These are phyloP conservation scores for Helotiales sp. DNA, from an alignment of 2,329 filamentous ascomycete species.

Conservation along the genomic window DNA sequence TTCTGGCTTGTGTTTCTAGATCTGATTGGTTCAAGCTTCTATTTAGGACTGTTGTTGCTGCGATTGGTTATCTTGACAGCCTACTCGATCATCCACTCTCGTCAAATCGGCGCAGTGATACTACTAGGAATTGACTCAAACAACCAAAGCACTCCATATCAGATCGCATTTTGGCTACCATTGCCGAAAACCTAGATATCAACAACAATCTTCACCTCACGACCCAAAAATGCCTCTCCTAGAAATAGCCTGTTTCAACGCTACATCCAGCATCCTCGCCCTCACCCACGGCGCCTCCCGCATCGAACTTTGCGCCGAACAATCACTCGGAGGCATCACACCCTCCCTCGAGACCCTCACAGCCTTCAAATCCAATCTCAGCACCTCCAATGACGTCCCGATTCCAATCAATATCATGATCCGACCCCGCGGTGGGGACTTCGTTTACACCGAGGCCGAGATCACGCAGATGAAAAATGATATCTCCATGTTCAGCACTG, in stretches of 20 bases:
- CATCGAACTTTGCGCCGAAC: constrained; percentile 55
- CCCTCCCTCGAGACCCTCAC: constrained; percentile 40
- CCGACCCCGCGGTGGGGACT: constrained; percentile 53
- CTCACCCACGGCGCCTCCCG: constrained; percentile 51
- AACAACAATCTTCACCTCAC: background rate
- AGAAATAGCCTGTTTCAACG: constrained; percentile 56
- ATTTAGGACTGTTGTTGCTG: background rate
- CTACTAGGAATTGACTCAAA: background rate
- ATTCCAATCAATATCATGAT: constrained; percentile 59
- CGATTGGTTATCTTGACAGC: background rate
- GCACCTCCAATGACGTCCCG: constrained; percentile 18
- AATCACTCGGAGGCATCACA: constrained; percentile 50
- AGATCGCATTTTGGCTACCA: background rate
- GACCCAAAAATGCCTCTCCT: constrained; percentile 36
- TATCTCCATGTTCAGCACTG: constrained; percentile 44
- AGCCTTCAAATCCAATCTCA: constrained; percentile 30
- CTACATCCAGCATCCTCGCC: constrained; percentile 50
- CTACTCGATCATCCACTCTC: background rate
- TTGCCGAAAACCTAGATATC: background rate
- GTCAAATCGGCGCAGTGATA: background rate
- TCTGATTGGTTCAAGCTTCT: background rate
- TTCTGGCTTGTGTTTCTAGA: background rate
- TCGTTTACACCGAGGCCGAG: constrained; percentile 50
- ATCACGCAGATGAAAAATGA: constrained; percentile 50
- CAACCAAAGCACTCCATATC: background rate